These are phyloP conservation scores for Esteya vermicola DNA, from an alignment of 2,329 filamentous ascomycete genomes.

Conservation along the genomic window DNA sequence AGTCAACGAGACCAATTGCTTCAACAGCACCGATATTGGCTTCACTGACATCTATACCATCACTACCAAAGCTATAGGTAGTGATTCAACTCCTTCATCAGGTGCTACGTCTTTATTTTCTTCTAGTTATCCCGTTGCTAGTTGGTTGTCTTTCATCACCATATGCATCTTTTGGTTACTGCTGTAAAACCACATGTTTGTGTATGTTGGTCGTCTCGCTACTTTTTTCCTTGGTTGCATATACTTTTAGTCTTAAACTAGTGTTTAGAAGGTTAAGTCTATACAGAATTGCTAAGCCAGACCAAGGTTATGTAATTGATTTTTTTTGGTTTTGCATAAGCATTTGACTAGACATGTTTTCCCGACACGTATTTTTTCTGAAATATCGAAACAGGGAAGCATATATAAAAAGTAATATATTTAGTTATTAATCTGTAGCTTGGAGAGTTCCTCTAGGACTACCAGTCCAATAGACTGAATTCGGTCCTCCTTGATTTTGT, in stretches of 20 bases:
- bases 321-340: too few species aligned
- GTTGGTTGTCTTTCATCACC: too few species aligned
- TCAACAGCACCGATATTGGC: conserved; percentile 66
- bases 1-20: conserved; percentile 75
- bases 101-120: background rate
- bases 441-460: conserved; percentile 4
- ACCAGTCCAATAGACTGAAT: conserved; percentile 19
- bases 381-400: too few species aligned
- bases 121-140: too few species aligned
- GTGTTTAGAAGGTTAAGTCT: too few species aligned
- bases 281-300: too few species aligned
- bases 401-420: too few species aligned
- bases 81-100: conserved; percentile 17
- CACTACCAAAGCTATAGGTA: conserved; percentile 33
- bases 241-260: too few species aligned
- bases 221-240: background rate
- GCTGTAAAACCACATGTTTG: background rate
- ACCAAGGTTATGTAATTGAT: too few species aligned
- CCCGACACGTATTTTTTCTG: too few species aligned
- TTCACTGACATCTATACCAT: conserved; percentile 68
- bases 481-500: conserved; percentile 28
- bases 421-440: background rate
- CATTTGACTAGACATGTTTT: too few species aligned
- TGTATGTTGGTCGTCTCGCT: background rate
- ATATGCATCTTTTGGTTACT: background rate